phyloP scores from a whole-genome alignment of 169 alveolate species.

The Plasmodium chabaudi region DNA sequence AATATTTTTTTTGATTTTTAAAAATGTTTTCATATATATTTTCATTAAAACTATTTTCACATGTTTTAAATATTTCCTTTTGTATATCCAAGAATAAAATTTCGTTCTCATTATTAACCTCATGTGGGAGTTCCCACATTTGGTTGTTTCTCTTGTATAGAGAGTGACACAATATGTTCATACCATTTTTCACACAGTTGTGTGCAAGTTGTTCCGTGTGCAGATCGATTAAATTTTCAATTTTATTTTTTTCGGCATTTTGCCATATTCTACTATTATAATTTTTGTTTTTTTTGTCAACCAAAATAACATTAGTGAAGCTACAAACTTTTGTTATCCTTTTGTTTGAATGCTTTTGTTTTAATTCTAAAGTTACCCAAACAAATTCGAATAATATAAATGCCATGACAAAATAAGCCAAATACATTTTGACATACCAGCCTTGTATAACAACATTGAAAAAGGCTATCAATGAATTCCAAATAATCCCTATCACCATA shows the following conservation, averaged over 20 bases:
- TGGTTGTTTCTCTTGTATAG: not conserved
- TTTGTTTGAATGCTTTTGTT: no score
- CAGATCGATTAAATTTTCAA: not conserved
- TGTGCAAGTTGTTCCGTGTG: not conserved
- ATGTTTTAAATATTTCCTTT: constrained; percentile 7
- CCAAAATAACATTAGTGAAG: no score
- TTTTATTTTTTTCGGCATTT: not conserved
- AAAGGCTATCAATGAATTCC: no score
- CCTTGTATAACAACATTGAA: no score
- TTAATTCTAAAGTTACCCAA: no score
- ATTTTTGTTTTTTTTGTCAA: no score
- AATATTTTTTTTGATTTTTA: constrained; percentile 22
- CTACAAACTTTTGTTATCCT: no score
- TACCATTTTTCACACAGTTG: not conserved
- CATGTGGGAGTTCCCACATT: not conserved
- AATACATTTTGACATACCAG: no score
- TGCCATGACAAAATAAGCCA: no score
- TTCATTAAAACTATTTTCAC: constrained; percentile 7
- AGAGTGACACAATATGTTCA: not conserved
- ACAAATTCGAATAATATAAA: no score
- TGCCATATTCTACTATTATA: not conserved
- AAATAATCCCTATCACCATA: no score
- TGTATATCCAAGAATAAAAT: constrained; percentile 3
- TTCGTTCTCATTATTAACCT: not conserved
- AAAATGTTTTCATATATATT: not conserved